These are phyloP conservation scores for Aegilops tauschii DNA, from an alignment of 176 grass and related monocot genomes.

Conservation along the genomic window DNA sequence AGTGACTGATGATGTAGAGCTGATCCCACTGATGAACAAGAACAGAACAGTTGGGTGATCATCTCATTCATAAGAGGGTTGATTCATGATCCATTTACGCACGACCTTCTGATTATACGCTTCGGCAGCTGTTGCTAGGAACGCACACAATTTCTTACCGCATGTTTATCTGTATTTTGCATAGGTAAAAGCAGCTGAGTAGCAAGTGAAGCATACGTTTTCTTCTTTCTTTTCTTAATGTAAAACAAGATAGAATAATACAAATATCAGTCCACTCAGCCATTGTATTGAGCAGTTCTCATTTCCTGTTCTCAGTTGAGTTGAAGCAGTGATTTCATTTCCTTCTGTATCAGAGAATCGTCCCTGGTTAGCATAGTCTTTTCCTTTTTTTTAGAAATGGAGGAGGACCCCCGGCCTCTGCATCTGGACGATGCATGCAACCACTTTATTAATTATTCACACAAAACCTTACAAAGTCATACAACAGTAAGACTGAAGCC, in stretches of 20 bases:
- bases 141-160: background rate
- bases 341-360: background rate
- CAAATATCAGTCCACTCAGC: background rate
- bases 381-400: no score
- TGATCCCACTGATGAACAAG: conserved; percentile 36
- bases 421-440: no score
- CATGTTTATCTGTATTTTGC: background rate
- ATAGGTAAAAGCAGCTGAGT: background rate
- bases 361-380: background rate
- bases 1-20: conserved; percentile 27
- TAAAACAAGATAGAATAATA: background rate
- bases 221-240: background rate
- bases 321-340: background rate
- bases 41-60: background rate
- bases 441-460: no score
- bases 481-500: no score
- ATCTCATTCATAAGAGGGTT: background rate
- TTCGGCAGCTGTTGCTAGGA: background rate
- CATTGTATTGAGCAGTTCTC: background rate
- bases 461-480: no score
- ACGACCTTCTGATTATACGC: background rate
- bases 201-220: background rate
- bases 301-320: background rate
- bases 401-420: no score
- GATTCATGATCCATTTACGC: background rate